A percentile compares a stretch with the other conserved stretches of the same genome.
These are phyloP conservation scores for Pyrus hybrid DNA, from an alignment of 331 rosid species.

Conservation along the genomic window DNA sequence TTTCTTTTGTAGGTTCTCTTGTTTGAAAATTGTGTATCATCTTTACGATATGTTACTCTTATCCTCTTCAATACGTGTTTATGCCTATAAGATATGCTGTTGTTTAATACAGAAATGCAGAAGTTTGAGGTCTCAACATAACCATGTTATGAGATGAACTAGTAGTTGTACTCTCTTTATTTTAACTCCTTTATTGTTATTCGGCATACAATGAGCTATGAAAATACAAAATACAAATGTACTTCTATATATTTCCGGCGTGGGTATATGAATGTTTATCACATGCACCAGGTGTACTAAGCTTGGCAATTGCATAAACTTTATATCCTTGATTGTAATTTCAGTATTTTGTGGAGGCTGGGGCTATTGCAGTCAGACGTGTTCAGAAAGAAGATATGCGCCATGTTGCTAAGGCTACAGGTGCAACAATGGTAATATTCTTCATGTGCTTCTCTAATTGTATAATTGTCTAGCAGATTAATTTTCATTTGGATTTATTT, in stretches of 20 bases:
- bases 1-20: neutral
- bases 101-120: neutral
- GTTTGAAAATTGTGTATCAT: neutral
- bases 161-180: neutral
- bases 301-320: neutral
- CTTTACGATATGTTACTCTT: neutral
- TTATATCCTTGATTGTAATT: conserved; percentile 11
- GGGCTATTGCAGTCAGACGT: conserved; percentile 94
- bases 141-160: neutral
- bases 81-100: neutral
- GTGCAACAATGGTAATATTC: conserved; percentile 76
- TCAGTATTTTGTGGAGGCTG: conserved; percentile 97
- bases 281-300: neutral
- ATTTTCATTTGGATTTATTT: neutral
- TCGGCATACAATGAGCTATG: neutral
- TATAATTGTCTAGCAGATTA: neutral
- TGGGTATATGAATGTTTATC: neutral
- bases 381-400: conserved; percentile 96
- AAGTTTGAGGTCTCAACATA: neutral
- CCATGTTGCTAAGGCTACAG: conserved; percentile 97
- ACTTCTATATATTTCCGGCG: too few relatives aligned
- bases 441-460: neutral
- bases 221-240: neutral
- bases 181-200: neutral
- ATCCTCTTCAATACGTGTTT: neutral